These are phyloP conservation scores for Asclepias syriaca DNA, from an alignment of 257 asterid genomes.

Conservation along the genomic window DNA sequence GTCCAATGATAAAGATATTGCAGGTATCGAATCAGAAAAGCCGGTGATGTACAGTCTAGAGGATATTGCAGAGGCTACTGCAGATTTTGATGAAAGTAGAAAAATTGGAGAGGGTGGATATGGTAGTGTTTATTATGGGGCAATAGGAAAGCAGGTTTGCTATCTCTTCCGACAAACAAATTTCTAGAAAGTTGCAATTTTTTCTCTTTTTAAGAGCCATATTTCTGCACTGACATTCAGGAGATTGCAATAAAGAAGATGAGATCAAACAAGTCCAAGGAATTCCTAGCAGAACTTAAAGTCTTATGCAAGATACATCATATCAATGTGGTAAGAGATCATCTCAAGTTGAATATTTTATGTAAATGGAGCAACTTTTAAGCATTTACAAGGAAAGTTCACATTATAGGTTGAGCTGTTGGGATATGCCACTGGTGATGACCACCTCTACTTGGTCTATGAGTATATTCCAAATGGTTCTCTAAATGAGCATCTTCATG, in stretches of 20 bases:
- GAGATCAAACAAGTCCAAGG: constrained; percentile 82
- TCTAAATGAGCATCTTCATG: constrained; percentile 71
- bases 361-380: constrained; percentile 1
- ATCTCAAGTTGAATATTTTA: constrained; percentile 10
- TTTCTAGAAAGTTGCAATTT: neutral
- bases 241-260: constrained; percentile 83
- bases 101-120: constrained; percentile 80
- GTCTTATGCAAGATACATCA: constrained; percentile 84
- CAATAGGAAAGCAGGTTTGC: constrained; percentile 49
- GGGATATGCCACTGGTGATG: constrained; percentile 84
- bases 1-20: constrained; percentile 33
- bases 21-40: constrained; percentile 65
- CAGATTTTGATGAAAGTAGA: constrained; percentile 54
- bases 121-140: constrained; percentile 73
- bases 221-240: constrained; percentile 30
- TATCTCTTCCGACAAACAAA: neutral
- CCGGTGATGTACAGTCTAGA: constrained; percentile 54
- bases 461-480: constrained; percentile 65
- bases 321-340: constrained; percentile 66
- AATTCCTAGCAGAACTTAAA: constrained; percentile 78
- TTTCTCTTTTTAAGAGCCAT: neutral
- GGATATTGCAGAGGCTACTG: constrained; percentile 70
- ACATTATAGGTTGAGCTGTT: constrained; percentile 63
- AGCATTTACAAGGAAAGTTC: constrained; percentile 7
- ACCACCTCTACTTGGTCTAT: constrained; percentile 74